Conservation (phyloP, 1,139 yeast species). For the Magnusiomyces suaveolens region DNA sequence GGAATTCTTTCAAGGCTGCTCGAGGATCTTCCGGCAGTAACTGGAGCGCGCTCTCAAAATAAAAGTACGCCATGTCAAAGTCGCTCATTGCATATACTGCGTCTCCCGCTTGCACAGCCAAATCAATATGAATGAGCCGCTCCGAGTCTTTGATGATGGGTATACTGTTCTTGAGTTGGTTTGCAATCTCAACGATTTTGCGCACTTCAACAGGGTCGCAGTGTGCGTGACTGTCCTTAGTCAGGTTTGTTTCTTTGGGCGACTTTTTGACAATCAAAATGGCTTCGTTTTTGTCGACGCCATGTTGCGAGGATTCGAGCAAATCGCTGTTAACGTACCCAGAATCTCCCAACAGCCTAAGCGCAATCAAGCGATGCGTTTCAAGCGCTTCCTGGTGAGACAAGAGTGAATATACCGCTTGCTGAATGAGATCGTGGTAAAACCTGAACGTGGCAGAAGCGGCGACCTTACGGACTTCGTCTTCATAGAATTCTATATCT, state of each 20-base stretch:
- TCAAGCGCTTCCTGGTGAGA: constrained; percentile 28
- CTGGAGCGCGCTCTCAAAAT: constrained; percentile 23
- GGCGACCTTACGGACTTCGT: constrained; percentile 35
- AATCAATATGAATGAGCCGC: constrained; percentile 20
- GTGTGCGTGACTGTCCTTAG: background rate
- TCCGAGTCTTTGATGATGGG: constrained; percentile 24
- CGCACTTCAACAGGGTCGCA: constrained; percentile 18
- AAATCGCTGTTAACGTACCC: background rate
- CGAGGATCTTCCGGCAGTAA: constrained; percentile 19
- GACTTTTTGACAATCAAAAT: background rate
- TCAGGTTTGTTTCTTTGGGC: background rate
- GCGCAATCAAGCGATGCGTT: constrained; percentile 38
- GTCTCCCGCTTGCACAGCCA: constrained; percentile 25
- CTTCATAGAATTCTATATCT: constrained; percentile 34
- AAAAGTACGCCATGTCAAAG: constrained; percentile 26
- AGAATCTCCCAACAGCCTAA: constrained; percentile 32
- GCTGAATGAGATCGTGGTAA: constrained; percentile 34
- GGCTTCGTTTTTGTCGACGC: background rate
- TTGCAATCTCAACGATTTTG: constrained; percentile 25
- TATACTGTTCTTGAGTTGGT: constrained; percentile 25
- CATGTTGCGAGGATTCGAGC: background rate
- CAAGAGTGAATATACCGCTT: constrained; percentile 30
- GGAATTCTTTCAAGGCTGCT: constrained; percentile 7
- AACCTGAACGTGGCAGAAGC: constrained; percentile 32
- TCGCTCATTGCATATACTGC: constrained; percentile 27